A percentile compares a stretch with the other conserved stretches of the same genome.
phyloP scores from a whole-genome alignment of 495 filamentous ascomycete genomes.

The Tuber microsphaerosporum region DNA sequence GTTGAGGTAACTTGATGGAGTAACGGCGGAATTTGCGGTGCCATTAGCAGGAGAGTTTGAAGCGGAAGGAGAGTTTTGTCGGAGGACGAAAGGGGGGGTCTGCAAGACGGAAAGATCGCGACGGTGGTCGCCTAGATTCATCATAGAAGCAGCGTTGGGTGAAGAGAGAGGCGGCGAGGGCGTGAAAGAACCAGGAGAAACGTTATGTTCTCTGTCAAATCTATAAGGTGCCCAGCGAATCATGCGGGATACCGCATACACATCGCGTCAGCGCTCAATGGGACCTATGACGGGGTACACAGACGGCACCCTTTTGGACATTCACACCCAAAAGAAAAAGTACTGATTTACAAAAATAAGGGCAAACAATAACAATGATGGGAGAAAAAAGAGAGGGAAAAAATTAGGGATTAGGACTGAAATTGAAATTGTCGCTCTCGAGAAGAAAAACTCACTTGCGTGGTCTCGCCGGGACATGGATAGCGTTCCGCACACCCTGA shows the following conservation, averaged over 20 bases:
- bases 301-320: conserved; percentile 1
- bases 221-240: conserved; percentile 33
- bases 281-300: conserved; percentile 32
- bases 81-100: conserved; percentile 45
- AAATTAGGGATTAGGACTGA: neutral
- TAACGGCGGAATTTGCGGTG: conserved; percentile 52
- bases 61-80: conserved; percentile 39
- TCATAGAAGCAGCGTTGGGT: conserved; percentile 41
- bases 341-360: neutral
- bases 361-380: neutral
- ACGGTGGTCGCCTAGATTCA: conserved; percentile 53
- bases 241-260: conserved; percentile 33
- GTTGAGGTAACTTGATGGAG: conserved; percentile 46
- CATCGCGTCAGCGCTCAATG: conserved; percentile 39
- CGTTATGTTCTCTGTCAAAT: conserved; percentile 42
- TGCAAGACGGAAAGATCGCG: conserved; percentile 65
- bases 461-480: conserved; percentile 39
- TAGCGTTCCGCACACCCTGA: conserved; percentile 36
- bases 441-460: conserved; percentile 39
- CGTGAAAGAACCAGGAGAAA: conserved; percentile 42
- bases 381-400: conserved; percentile 4
- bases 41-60: conserved; percentile 48
- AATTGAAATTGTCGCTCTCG: conserved; percentile 9
- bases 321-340: neutral
- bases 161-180: conserved; percentile 42